Evolutionary conservation across 2,329 filamentous ascomycete genomes (phyloP).

Genomic region (Trichoderma arundinaceum): DNA sequence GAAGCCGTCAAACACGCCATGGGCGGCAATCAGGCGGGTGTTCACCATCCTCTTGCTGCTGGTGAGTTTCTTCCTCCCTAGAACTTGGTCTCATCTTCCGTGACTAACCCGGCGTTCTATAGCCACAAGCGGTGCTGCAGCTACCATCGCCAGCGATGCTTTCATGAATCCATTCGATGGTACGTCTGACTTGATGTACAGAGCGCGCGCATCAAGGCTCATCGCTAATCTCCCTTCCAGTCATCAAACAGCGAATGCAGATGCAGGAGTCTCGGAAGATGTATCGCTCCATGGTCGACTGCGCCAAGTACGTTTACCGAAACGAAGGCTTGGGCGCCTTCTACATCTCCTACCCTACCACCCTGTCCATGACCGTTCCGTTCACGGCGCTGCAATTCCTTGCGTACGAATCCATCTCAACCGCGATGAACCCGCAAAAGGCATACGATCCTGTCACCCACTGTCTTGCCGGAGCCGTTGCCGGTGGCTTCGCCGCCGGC

Average conservation of each 20-base stretch:
- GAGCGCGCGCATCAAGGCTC: not conserved
- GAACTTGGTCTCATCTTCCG: not conserved
- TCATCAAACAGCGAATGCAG: slow-evolving; percentile 99
- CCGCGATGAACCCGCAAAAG: slow-evolving; percentile 84
- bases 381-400: slow-evolving; percentile 98
- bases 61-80: slow-evolving; percentile 59
- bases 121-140: slow-evolving; percentile 92
- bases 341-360: slow-evolving; percentile 98
- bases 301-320: slow-evolving; percentile 84
- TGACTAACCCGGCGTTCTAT: slow-evolving; percentile 29
- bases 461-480: slow-evolving; percentile 88
- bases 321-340: slow-evolving; percentile 89
- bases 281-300: slow-evolving; percentile 86
- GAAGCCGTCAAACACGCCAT: slow-evolving; percentile 96
- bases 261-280: slow-evolving; percentile 87
- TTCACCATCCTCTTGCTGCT: slow-evolving; percentile 91
- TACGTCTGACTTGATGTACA: slow-evolving; percentile 51
- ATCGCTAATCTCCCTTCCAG: slow-evolving; percentile 52
- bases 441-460: slow-evolving; percentile 92
- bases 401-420: slow-evolving; percentile 96
- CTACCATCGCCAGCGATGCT: slow-evolving; percentile 95
- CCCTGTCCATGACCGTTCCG: slow-evolving; percentile 96
- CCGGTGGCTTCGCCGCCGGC: slow-evolving; percentile 90
- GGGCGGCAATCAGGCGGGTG: slow-evolving; percentile 85
- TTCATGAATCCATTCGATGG: slow-evolving; percentile 99